Evolutionary conservation across 1,139 yeast species (phyloP).

Genomic region (Candida pseudocylindracea): DNA sequence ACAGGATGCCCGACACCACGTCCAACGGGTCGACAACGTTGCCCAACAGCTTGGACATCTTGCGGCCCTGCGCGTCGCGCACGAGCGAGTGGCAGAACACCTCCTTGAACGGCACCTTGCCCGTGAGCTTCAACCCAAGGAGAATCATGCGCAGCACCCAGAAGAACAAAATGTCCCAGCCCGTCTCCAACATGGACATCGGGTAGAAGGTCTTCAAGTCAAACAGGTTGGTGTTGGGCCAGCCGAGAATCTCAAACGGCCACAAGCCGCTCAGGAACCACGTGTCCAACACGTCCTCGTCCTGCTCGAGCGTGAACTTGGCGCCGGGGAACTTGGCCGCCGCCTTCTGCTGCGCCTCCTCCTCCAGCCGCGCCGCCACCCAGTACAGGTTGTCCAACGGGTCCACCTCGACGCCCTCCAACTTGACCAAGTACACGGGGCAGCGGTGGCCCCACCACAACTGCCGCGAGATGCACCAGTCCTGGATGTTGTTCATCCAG

Average conservation of each 20-base stretch:
- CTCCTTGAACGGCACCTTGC: constrained; percentile 81
- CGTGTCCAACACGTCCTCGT: constrained; percentile 94
- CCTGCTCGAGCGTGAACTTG: constrained; percentile 68
- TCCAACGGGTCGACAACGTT: constrained; percentile 92
- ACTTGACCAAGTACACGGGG: constrained; percentile 75
- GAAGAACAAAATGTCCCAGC: constrained; percentile 98
- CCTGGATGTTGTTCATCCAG: constrained; percentile 94
- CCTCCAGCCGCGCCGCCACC: constrained; percentile 73
- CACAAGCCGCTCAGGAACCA: constrained; percentile 98
- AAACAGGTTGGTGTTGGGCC: constrained; percentile 54
- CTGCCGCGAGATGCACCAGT: constrained; percentile 99
- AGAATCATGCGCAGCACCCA: constrained; percentile 97
- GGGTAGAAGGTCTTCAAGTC: constrained; percentile 74
- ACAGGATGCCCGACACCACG: constrained; percentile 72
- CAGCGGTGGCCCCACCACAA: constrained; percentile 99
- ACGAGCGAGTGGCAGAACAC: constrained; percentile 97
- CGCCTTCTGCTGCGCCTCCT: constrained; percentile 77
- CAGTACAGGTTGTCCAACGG: constrained; percentile 50
- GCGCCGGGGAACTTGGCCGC: constrained; percentile 43
- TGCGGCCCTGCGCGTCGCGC: constrained; percentile 97
- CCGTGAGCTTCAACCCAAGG: constrained; percentile 77
- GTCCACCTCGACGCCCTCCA: constrained; percentile 51
- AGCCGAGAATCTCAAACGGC: constrained; percentile 93
- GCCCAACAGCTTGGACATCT: constrained; percentile 96
- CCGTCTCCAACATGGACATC: constrained; percentile 87